Evolutionary conservation across 2,329 filamentous ascomycete species (phyloP).

Genomic region (Penicillium sclerotiorum): DNA sequence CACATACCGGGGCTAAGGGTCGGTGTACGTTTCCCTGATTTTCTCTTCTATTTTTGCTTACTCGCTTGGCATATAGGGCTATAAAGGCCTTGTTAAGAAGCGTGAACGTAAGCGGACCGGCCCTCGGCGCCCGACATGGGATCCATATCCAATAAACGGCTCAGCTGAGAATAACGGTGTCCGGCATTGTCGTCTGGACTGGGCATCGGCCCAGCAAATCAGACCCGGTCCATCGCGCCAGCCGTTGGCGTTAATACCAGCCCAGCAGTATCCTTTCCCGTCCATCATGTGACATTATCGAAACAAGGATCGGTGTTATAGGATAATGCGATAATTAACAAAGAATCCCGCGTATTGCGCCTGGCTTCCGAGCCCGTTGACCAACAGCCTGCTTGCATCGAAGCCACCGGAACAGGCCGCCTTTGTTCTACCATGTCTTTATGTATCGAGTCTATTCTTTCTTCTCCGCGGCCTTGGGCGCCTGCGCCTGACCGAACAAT

Average conservation of each 20-base stretch:
- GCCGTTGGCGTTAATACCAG: slow-evolving; percentile 3
- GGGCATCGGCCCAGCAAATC: slow-evolving; percentile 4
- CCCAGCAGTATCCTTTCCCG: neutral
- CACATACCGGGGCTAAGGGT: neutral
- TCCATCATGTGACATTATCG: neutral
- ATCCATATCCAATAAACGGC: neutral
- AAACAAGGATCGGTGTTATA: neutral
- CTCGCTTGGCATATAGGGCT: neutral
- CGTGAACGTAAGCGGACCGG: slow-evolving; percentile 1
- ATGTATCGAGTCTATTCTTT: slow-evolving; percentile 40
- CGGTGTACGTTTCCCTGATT: neutral
- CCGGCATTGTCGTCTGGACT: neutral
- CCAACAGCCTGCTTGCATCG: neutral
- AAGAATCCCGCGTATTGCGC: no score
- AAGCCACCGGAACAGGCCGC: neutral
- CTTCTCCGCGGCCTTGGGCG: slow-evolving; percentile 29
- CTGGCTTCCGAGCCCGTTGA: no score
- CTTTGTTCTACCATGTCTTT: neutral
- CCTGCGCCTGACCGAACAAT: slow-evolving; percentile 55
- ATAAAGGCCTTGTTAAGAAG: slow-evolving; percentile 9
- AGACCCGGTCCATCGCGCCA: slow-evolving; percentile 14
- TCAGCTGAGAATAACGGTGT: neutral
- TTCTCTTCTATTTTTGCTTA: neutral
- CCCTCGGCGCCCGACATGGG: neutral
- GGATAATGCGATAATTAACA: neutral